Conservation (phyloP, 257 asterid genomes). For the Jacaranda mimosifolia region DNA sequence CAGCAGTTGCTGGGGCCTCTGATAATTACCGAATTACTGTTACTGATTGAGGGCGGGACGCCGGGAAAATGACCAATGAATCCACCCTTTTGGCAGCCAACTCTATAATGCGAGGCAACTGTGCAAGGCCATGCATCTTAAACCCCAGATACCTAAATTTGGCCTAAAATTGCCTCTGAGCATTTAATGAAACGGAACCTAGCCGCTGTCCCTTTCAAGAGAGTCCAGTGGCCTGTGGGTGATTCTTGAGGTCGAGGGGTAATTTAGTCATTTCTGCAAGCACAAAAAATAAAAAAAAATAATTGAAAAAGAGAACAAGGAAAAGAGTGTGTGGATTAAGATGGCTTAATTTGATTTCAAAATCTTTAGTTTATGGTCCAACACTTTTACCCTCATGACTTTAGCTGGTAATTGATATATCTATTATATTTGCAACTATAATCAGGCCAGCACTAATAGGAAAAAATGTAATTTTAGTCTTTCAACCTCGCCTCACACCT, state of each 20-base stretch:
- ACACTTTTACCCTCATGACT: too few species aligned
- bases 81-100: background rate
- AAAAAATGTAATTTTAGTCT: too few species aligned
- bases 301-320: too few species aligned
- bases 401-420: too few species aligned
- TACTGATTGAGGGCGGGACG: conserved; percentile 2
- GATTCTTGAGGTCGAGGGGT: background rate
- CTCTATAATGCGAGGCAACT: background rate
- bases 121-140: background rate
- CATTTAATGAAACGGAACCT: conserved; percentile 29
- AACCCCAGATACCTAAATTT: conserved; percentile 13
- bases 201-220: conserved; percentile 34
- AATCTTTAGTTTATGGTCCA: too few species aligned
- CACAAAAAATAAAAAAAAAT: background rate
- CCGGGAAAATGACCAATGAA: conserved; percentile 17
- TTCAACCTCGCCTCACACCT: too few species aligned
- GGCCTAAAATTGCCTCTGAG: conserved; percentile 24
- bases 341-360: too few species aligned
- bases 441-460: too few species aligned
- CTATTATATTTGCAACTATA: too few species aligned
- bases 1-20: conserved; percentile 22
- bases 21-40: conserved; percentile 9
- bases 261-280: background rate
- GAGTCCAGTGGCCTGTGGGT: background rate
- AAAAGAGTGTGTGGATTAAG: too few species aligned